phyloP scores from a whole-genome alignment of 306 rosid species.

The Medicago arabica region DNA sequence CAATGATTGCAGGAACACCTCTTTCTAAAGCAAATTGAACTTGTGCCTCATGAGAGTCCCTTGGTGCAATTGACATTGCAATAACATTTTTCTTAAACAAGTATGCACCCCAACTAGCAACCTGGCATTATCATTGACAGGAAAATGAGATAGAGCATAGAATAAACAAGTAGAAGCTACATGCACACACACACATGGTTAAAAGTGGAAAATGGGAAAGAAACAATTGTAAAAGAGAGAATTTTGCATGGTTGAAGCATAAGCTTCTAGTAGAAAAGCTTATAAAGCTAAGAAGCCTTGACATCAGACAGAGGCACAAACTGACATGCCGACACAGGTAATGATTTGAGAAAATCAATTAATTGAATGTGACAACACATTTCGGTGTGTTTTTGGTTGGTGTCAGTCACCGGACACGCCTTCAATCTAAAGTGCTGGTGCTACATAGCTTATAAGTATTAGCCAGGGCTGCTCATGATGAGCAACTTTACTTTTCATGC shows the following conservation, averaged over 20 bases:
- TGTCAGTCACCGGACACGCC: not conserved
- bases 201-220: conserved; percentile 4
- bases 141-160: conserved; percentile 32
- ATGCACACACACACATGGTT: conserved; percentile 9
- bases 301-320: not conserved
- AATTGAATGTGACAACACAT: not conserved
- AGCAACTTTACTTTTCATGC: conserved; percentile 10
- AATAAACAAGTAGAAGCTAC: conserved; percentile 12
- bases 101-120: conserved; percentile 90
- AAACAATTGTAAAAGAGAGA: conserved; percentile 15
- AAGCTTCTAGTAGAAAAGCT: conserved; percentile 13
- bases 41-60: conserved; percentile 92
- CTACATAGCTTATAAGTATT: conserved; percentile 15
- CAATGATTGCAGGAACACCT: conserved; percentile 88
- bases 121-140: conserved; percentile 54
- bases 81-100: conserved; percentile 70
- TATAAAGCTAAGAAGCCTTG: not conserved
- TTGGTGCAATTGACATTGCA: conserved; percentile 81
- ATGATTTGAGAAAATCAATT: not conserved
- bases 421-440: not conserved
- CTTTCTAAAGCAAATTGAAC: conserved; percentile 93
- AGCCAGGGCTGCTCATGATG: not conserved
- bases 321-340: not conserved
- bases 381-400: not conserved
- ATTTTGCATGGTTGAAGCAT: conserved; percentile 28